A percentile compares a stretch with the other conserved stretches of the same genome.
These are phyloP conservation scores for Cystobasidium pallidum DNA, from an alignment of 1,284 basidiomycete species.

Conservation along the genomic window DNA sequence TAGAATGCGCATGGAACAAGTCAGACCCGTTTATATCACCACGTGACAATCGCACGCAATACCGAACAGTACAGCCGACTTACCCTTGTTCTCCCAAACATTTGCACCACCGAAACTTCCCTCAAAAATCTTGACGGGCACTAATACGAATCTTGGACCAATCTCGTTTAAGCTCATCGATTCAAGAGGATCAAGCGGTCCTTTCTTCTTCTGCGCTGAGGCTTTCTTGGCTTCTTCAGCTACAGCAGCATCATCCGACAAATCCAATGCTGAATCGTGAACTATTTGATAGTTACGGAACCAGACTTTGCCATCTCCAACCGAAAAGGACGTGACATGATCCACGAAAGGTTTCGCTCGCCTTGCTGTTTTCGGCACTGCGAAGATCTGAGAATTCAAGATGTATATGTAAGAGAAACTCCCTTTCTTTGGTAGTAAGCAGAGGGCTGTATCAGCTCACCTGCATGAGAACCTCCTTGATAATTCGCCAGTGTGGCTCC, in stretches of 20 bases:
- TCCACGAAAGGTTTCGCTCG: conserved; percentile 97
- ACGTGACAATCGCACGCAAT: not conserved
- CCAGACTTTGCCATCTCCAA: conserved; percentile 97
- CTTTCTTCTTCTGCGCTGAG: conserved; percentile 4
- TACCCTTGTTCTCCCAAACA: conserved; percentile 93
- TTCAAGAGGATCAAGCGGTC: conserved; percentile 30
- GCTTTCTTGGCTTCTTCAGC: conserved; percentile 26
- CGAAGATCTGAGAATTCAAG: conserved; percentile 73
- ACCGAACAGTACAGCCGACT: conserved; percentile 50
- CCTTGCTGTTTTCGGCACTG: conserved; percentile 84
- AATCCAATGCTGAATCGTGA: conserved; percentile 32
- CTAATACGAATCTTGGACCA: conserved; percentile 94
- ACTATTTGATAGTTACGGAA: conserved; percentile 89
- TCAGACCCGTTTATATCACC: not conserved
- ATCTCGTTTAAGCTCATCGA: conserved; percentile 82
- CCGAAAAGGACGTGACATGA: conserved; percentile 93
- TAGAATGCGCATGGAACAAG: not conserved
- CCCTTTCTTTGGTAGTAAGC: not conserved
- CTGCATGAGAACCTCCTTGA: conserved; percentile 95
- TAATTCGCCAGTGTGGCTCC: conserved; percentile 81
- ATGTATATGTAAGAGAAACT: not conserved
- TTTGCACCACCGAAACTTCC: conserved; percentile 94
- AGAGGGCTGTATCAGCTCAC: conserved; percentile 61
- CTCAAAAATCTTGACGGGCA: conserved; percentile 97
- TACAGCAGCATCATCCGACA: conserved; percentile 19